Base-by-base conservation (phyloP, 2,329 filamentous ascomycete species). In the Metarhizium anisopliae region DNA sequence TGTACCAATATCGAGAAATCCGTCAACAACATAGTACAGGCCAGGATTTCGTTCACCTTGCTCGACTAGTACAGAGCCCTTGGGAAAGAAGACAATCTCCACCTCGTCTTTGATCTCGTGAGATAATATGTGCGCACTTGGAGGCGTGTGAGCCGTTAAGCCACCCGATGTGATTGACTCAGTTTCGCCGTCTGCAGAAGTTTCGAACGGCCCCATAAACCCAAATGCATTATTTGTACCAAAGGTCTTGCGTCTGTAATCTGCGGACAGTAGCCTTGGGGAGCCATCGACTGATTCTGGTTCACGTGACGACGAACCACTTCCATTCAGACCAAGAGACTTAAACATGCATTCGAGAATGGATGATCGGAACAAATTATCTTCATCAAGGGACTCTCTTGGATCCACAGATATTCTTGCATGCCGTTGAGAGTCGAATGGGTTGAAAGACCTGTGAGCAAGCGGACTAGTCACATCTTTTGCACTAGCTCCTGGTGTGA, bases 1-100 rank as follows among this genome's bases (percentile, higher is more conserved):
- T n/a, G 95, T 86, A 59, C 90, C 91, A 47, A 97, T 92, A 65
- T 99, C 94, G 40, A 99, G 75, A 64, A 99, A 99, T 0, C 94
- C 94, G 68, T 99, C 94, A 52, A 99, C 88, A 3, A 99, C 93
- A 70, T 99, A 99, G 73, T 99, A 99, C 0, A 99, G 70, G 0
- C 94, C 94, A 0, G 94, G 94, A 63, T 95, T 96, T n/a, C 94
- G 83, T 69, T 99, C 94, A 10, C 94, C 93, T 72, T 97, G 92
- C 66, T 99, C 94, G 0, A 99, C 92, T 16, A 99, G 79, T 0
- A 99, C 88, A 2, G 94, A 93, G 2, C 89, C 92, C 68, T 97
- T 90, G 0, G 92, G 93, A 61, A 99, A 99, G 73, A 89, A 97
- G 6, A 99, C 94, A 61, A 99, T 96, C 67, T 99, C 94, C 2